Percentiles rank a stretch among this genome's conserved stretches.
Evolutionary conservation across 75 land plant genomes (phyloP).

Genomic region (Pinus taeda): DNA sequence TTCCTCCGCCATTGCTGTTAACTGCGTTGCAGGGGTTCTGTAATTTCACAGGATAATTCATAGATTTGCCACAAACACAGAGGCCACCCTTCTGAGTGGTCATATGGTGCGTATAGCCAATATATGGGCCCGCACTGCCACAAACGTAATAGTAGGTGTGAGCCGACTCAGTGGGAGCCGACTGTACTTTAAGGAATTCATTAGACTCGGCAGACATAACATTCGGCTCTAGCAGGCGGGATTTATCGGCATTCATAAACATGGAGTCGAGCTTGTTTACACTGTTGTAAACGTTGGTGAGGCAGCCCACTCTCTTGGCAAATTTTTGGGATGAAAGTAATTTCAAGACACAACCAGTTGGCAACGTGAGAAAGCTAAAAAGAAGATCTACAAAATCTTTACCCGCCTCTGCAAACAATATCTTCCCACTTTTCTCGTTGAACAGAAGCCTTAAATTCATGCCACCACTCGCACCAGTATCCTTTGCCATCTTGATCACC

Average conservation of each 20-base stretch:
- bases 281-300: neutral
- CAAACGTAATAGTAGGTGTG: too few species aligned
- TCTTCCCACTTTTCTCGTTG: neutral
- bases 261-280: neutral
- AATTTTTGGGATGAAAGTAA: neutral
- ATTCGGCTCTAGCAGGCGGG: neutral
- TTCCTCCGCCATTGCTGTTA: neutral
- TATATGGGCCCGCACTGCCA: too few species aligned
- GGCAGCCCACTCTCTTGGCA: neutral
- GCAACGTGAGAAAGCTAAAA: neutral
- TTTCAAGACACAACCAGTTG: neutral
- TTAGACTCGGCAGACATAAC: neutral
- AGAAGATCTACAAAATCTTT: neutral
- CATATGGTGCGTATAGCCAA: neutral
- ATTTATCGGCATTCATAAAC: neutral
- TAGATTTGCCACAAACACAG: neutral
- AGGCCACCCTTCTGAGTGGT: neutral
- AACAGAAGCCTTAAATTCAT: neutral
- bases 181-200: neutral
- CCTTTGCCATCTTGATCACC: too few species aligned
- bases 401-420: conserved; percentile 1
- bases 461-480: too few species aligned
- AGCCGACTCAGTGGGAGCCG: neutral
- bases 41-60: neutral
- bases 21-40: neutral